phyloP scores from a whole-genome alignment of 2,329 filamentous ascomycete genomes.

The Colletotrichum truncatum region DNA sequence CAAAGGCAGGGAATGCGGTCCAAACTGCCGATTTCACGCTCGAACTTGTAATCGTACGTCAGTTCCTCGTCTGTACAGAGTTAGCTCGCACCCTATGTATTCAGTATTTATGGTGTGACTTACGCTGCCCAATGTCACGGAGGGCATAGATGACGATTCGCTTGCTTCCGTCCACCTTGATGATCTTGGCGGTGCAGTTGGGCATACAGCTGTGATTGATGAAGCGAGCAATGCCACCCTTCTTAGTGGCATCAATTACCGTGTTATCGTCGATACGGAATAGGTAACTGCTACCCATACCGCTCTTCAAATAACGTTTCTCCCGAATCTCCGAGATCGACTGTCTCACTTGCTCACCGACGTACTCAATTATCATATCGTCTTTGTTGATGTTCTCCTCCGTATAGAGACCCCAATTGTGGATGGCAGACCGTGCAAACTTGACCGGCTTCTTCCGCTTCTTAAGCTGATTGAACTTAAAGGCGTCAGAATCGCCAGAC shows the following conservation, averaged over 20 bases:
- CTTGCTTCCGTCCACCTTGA: conserved; percentile 97
- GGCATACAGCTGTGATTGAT: conserved; percentile 99
- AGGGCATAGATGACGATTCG: conserved; percentile 98
- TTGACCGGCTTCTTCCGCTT: conserved; percentile 99
- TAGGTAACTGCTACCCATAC: conserved; percentile 95
- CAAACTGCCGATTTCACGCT: conserved; percentile 92
- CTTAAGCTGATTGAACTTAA: conserved; percentile 98
- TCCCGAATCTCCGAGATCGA: conserved; percentile 98
- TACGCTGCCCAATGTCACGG: conserved; percentile 94
- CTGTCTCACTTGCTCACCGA: conserved; percentile 96
- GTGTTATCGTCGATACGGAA: conserved; percentile 99
- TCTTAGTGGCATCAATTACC: conserved; percentile 97
- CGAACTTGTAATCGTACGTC: conserved; percentile 99
- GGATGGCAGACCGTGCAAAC: conserved; percentile 96
- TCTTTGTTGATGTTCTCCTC: conserved; percentile 97
- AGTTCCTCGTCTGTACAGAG: conserved; percentile 86
- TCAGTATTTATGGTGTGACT: conserved; percentile 57
- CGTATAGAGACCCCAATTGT: conserved; percentile 98
- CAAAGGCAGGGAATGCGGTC: conserved; percentile 98
- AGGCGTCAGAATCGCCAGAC: conserved; percentile 85
- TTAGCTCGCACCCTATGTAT: conserved; percentile 32
- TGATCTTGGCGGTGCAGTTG: conserved; percentile 99
- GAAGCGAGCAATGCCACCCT: conserved; percentile 96
- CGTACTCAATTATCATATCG: conserved; percentile 99
- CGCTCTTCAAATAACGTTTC: conserved; percentile 90